Percentiles rank a stretch among this genome's conserved stretches.
phyloP scores from a whole-genome alignment of 345 rosid species.

The Eucalyptus leucophloia region DNA sequence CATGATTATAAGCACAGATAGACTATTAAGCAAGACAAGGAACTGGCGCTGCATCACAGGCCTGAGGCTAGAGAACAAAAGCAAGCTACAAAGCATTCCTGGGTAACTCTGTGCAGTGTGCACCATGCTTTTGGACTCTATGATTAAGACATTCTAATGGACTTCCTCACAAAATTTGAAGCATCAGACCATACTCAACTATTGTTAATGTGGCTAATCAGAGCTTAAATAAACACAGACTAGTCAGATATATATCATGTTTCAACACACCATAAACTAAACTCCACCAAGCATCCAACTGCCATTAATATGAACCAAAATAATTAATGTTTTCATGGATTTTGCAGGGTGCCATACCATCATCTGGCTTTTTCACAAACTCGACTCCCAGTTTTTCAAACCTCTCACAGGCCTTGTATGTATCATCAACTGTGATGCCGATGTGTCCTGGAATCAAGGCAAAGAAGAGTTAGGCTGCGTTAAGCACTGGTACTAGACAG shows the following conservation, averaged over 20 bases:
- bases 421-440: slow-evolving; percentile 89
- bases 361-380: slow-evolving; percentile 76
- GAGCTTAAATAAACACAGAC: not conserved
- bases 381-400: slow-evolving; percentile 83
- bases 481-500: not conserved
- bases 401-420: slow-evolving; percentile 89
- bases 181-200: not conserved
- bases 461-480: not conserved
- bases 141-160: not conserved
- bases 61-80: not conserved
- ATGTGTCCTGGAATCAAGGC: slow-evolving; percentile 58
- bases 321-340: not conserved
- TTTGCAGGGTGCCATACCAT: slow-evolving; percentile 26
- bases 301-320: not conserved
- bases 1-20: not conserved
- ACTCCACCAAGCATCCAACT: not conserved
- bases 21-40: not conserved
- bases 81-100: not conserved
- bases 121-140: not conserved
- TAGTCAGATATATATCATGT: not conserved
- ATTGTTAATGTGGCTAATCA: not conserved
- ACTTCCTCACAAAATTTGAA: not conserved
- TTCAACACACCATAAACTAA: not conserved
- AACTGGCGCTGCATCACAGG: not conserved
- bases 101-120: not conserved